These are phyloP conservation scores for Fusarium penzigii DNA, from an alignment of 2,329 filamentous ascomycete genomes.

Conservation along the genomic window DNA sequence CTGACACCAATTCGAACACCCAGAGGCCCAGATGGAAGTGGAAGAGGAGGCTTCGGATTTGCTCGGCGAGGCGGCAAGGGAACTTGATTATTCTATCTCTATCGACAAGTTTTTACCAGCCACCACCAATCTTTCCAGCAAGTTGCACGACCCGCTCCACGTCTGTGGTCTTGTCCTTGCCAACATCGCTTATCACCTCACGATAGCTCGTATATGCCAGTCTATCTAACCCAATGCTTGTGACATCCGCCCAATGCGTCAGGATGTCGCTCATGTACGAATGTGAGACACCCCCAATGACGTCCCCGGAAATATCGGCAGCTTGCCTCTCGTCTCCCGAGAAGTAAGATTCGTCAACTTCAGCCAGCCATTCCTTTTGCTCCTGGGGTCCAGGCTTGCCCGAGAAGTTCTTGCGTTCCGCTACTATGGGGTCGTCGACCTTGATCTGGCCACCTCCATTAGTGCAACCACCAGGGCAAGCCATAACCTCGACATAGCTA, in stretches of 20 bases:
- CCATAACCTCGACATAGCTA: constrained; percentile 98
- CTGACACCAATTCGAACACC: constrained; percentile 73
- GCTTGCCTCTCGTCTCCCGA: constrained; percentile 63
- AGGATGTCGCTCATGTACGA: constrained; percentile 68
- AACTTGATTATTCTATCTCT: constrained; percentile 33
- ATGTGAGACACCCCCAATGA: constrained; percentile 67
- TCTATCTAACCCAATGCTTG: constrained; percentile 68
- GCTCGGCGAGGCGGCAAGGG: constrained; percentile 57
- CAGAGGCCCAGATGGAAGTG: constrained; percentile 74
- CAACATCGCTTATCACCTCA: constrained; percentile 92
- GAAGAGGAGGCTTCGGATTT: constrained; percentile 78
- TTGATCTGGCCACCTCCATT: constrained; percentile 97
- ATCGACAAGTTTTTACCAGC: constrained; percentile 65
- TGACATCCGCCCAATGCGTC: constrained; percentile 73
- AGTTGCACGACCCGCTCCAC: constrained; percentile 84
- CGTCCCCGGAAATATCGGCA: constrained; percentile 35
- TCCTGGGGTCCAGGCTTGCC: constrained; percentile 70
- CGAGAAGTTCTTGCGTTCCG: constrained; percentile 48
- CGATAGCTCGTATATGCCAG: constrained; percentile 86
- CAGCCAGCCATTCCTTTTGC: constrained; percentile 82
- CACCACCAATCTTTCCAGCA: constrained; percentile 87
- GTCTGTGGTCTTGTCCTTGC: constrained; percentile 69
- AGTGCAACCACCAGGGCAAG: constrained; percentile 96
- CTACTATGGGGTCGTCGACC: constrained; percentile 71
- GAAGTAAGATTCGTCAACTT: constrained; percentile 88